These are phyloP conservation scores for Corniculantispora saksenae DNA, from an alignment of 2,329 filamentous ascomycete species.

Conservation along the genomic window DNA sequence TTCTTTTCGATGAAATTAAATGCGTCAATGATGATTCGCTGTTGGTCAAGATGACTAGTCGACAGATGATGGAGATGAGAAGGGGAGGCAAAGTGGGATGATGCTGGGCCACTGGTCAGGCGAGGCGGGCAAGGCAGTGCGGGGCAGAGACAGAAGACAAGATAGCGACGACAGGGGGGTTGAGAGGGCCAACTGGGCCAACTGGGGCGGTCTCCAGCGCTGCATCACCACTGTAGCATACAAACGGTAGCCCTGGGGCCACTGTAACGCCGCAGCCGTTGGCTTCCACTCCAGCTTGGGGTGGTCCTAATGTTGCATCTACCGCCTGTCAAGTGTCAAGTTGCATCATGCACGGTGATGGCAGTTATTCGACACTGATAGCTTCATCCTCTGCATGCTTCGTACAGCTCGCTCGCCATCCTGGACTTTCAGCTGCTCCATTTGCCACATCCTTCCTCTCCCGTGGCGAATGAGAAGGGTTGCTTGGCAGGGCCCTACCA, in stretches of 20 bases:
- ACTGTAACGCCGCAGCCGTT: not conserved
- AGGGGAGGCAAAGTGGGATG: not conserved
- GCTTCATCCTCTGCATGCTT: too few species aligned
- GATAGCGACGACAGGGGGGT: not conserved
- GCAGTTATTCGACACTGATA: too few species aligned
- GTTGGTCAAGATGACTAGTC: not conserved
- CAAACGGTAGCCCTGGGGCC: not conserved
- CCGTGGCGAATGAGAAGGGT: not conserved
- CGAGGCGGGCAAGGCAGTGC: constrained; percentile 3
- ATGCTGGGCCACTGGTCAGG: not conserved
- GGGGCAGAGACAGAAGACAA: not conserved
- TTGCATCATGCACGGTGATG: too few species aligned
- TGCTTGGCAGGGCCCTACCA: too few species aligned
- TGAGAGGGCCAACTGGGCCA: not conserved
- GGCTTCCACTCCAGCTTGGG: too few species aligned
- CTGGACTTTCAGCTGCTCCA: not conserved
- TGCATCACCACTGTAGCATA: constrained; percentile 1
- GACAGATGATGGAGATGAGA: not conserved
- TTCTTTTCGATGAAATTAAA: not conserved
- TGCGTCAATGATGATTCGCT: not conserved
- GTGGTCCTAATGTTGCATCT: constrained; percentile 6
- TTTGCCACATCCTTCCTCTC: not conserved
- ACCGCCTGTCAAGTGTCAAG: not conserved
- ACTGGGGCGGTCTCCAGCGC: not conserved
- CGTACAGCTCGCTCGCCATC: not conserved